Percentiles rank a stretch among this genome's conserved stretches.
These are phyloP conservation scores for Chloranthus sessilifolius DNA, from an alignment of 164 flowering plant species.

Conservation along the genomic window DNA sequence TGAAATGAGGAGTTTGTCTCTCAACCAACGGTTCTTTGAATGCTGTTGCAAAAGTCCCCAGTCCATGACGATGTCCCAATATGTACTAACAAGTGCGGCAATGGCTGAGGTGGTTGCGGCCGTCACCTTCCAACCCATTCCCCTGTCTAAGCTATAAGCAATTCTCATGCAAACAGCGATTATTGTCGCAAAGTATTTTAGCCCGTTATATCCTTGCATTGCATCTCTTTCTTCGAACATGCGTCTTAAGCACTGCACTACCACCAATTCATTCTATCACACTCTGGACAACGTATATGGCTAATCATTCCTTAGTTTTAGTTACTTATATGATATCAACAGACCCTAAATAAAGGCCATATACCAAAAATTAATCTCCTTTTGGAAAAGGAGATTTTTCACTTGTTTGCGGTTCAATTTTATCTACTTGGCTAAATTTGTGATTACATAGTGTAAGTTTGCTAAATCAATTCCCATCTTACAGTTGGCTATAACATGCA, in stretches of 20 bases:
- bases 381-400: no score
- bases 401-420: no score
- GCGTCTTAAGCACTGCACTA: conserved; percentile 61
- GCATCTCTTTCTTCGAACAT: conserved; percentile 56
- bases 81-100: conserved; percentile 47
- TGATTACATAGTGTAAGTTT: no score
- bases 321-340: no score
- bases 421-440: no score
- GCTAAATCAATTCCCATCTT: no score
- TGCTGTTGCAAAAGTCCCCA: conserved; percentile 67
- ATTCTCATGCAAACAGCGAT: conserved; percentile 62
- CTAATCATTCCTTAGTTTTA: no score
- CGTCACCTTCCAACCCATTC: conserved; percentile 36
- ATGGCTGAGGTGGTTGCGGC: conserved; percentile 48
- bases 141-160: conserved; percentile 32
- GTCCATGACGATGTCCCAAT: conserved; percentile 68
- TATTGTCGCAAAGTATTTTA: conserved; percentile 59
- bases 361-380: no score
- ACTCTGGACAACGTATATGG: no score
- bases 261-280: conserved; percentile 2
- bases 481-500: no score
- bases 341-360: no score
- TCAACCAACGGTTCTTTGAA: conserved; percentile 52
- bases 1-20: conserved; percentile 57
- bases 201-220: conserved; percentile 53